Conservation (phyloP, 2,329 filamentous ascomycete genomes). For the Nothopassalora personata region DNA sequence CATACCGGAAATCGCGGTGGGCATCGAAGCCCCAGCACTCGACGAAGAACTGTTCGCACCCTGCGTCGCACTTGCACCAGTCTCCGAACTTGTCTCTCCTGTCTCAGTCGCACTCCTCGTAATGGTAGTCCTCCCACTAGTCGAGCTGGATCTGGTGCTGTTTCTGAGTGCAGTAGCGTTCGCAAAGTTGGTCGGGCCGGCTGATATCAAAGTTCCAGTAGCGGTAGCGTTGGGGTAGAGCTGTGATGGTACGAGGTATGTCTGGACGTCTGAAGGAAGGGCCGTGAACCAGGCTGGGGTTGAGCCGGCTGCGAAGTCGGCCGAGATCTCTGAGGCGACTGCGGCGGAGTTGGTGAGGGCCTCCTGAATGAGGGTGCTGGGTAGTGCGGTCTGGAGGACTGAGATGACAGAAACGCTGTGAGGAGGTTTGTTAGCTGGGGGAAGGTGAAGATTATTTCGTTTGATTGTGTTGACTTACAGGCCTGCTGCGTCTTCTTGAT, state of each 20-base stretch:
- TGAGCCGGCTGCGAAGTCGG: conserved; percentile 40
- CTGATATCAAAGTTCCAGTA: conserved; percentile 9
- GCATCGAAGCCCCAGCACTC: conserved; percentile 27
- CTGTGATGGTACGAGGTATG: conserved; percentile 34
- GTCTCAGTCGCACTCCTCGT: conserved; percentile 1
- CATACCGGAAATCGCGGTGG: conserved; percentile 35
- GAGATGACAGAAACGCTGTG: conserved; percentile 36
- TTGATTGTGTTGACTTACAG: conserved; percentile 3
- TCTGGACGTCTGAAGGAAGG: conserved; percentile 43
- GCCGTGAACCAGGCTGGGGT: conserved; percentile 43
- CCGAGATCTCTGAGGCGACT: conserved; percentile 39
- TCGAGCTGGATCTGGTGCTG: background rate
- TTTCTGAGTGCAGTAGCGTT: conserved; percentile 3
- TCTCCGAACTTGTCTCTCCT: background rate
- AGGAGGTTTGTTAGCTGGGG: background rate
- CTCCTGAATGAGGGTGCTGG: conserved; percentile 36
- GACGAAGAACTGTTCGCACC: conserved; percentile 7
- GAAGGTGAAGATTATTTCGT: conserved; percentile 16
- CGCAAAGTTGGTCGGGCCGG: background rate
- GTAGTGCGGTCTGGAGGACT: conserved; percentile 43
- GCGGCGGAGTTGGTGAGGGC: conserved; percentile 40
- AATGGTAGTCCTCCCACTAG: conserved; percentile 1
- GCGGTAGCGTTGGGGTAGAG: conserved; percentile 20
- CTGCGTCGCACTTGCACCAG: background rate
- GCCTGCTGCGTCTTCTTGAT: conserved; percentile 1